Percentiles rank a stretch among this genome's conserved stretches.
These are phyloP conservation scores for Candida patagonica DNA, from an alignment of 805 yeast species.

Conservation along the genomic window DNA sequence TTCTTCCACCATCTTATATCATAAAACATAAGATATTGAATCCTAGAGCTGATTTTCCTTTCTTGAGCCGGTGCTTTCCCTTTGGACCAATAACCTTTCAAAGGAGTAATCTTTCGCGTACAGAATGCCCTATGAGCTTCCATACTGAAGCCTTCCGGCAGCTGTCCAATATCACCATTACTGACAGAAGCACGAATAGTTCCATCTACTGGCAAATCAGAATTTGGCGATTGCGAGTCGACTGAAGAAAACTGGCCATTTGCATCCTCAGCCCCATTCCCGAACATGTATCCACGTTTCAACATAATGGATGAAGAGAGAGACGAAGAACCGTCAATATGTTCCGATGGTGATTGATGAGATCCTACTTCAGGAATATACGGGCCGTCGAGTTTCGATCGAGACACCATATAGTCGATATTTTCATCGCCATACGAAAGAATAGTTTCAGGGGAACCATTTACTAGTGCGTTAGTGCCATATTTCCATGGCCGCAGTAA, in stretches of 20 bases:
- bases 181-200: background rate
- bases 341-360: slow-evolving; percentile 2
- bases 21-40: slow-evolving; percentile 51
- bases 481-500: slow-evolving; percentile 53
- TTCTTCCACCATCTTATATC: slow-evolving; percentile 68
- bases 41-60: slow-evolving; percentile 28
- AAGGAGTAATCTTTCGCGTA: background rate
- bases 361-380: slow-evolving; percentile 11
- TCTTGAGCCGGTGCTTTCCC: background rate
- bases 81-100: slow-evolving; percentile 3
- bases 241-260: background rate
- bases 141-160: background rate
- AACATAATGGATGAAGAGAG: no score
- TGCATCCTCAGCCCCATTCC: background rate
- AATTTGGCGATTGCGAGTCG: background rate
- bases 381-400: slow-evolving; percentile 11
- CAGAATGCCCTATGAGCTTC: background rate
- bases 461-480: slow-evolving; percentile 33
- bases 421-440: slow-evolving; percentile 5
- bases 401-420: slow-evolving; percentile 2
- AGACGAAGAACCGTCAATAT: background rate
- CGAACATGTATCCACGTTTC: no score
- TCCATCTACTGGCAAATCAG: background rate
- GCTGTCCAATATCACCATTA: background rate
- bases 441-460: background rate